A percentile compares a stretch with the other conserved stretches of the same genome.
Conservation (phyloP, 768 basidiomycete genomes). For the Boletus subcaerulescens region DNA sequence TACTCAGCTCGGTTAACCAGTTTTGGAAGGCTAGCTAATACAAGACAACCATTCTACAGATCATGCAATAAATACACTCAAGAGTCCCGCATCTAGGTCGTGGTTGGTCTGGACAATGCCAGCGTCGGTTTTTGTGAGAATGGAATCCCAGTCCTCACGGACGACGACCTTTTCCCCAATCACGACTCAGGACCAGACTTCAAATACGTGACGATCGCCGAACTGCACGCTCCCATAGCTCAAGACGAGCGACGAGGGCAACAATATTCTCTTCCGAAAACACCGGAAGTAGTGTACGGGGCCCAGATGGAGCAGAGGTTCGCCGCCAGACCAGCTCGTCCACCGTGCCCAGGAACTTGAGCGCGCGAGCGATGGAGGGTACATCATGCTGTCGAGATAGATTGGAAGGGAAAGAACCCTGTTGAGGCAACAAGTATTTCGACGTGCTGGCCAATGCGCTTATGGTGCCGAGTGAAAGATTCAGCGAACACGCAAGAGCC, state of each 20-base stretch:
- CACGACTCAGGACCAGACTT: not conserved
- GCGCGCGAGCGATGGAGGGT: constrained; percentile 19
- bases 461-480: constrained; percentile 4
- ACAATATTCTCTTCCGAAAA: constrained; percentile 27
- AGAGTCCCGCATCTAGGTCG: not conserved
- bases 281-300: constrained; percentile 7
- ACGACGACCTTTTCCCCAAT: no score
- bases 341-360: constrained; percentile 25
- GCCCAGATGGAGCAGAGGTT: constrained; percentile 4
- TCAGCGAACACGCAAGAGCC: constrained; percentile 12
- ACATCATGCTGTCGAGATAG: constrained; percentile 13
- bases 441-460: not conserved
- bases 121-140: no score
- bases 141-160: no score
- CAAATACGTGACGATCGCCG: constrained; percentile 18
- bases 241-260: constrained; percentile 24
- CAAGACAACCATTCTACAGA: not conserved
- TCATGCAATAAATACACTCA: not conserved
- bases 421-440: not conserved
- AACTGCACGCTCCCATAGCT: constrained; percentile 28
- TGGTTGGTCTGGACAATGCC: no score
- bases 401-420: not conserved
- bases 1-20: not conserved
- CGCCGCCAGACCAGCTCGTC: constrained; percentile 32
- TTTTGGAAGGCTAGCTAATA: constrained; percentile 2